phyloP scores from a whole-genome alignment of 1,139 yeast species.

The Geotrichum histeridarum region DNA sequence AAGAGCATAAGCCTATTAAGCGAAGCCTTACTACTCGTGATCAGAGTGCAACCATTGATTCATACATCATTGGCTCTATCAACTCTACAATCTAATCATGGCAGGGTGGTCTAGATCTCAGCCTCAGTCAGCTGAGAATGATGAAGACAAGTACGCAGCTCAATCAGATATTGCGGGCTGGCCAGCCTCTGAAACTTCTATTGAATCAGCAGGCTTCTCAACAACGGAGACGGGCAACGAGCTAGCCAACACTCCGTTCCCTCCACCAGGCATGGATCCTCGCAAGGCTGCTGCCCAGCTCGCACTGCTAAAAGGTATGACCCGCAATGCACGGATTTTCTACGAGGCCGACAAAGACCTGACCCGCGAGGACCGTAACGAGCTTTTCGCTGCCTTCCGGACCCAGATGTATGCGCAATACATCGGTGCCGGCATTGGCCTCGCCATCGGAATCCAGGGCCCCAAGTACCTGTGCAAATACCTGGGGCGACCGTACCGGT shows the following conservation, averaged over 20 bases:
- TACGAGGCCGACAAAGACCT: conserved; percentile 16
- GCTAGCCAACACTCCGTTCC: conserved; percentile 13
- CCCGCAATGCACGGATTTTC: conserved; percentile 15
- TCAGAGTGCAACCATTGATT: too few species aligned
- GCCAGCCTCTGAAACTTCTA: too few species aligned
- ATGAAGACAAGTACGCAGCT: not conserved
- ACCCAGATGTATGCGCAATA: conserved; percentile 15
- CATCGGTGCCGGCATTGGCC: conserved; percentile 16
- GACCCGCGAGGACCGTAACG: conserved; percentile 13
- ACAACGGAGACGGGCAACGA: conserved; percentile 1
- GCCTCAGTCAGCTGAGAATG: not conserved
- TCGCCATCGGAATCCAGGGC: conserved; percentile 9
- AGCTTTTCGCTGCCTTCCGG: conserved; percentile 13
- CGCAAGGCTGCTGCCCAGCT: conserved; percentile 4
- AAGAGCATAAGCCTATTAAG: too few species aligned
- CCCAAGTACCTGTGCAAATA: conserved; percentile 15
- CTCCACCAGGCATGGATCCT: conserved; percentile 14
- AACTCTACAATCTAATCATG: too few species aligned
- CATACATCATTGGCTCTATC: too few species aligned
- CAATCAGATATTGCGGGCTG: not conserved
- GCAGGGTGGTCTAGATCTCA: too few species aligned
- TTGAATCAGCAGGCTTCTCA: not conserved
- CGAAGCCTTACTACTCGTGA: too few species aligned
- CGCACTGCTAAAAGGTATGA: not conserved
- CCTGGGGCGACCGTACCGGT: conserved; percentile 8